These are phyloP conservation scores for Rheum nobile DNA, from an alignment of 148 eudicot genomes.

Conservation along the genomic window DNA sequence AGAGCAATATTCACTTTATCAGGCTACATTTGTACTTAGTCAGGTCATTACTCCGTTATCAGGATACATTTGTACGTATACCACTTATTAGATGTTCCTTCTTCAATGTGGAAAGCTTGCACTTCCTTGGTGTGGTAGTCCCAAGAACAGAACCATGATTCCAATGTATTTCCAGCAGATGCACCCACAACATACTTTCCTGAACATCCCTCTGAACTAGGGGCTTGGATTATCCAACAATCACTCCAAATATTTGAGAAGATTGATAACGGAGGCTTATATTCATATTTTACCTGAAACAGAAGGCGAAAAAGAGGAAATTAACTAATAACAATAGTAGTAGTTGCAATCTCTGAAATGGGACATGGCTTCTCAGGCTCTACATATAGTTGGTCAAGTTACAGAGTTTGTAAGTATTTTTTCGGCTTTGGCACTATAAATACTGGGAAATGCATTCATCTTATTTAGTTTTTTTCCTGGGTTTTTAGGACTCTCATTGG, in stretches of 20 bases:
- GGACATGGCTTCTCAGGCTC: neutral
- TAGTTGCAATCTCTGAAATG: neutral
- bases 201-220: constrained; percentile 73
- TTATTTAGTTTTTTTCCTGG: too few species aligned
- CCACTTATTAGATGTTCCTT: constrained; percentile 27
- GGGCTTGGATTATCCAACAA: constrained; percentile 86
- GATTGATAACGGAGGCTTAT: constrained; percentile 56
- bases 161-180: constrained; percentile 80
- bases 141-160: constrained; percentile 88
- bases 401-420: too few species aligned
- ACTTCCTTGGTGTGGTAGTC: constrained; percentile 69
- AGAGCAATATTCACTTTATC: too few species aligned
- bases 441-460: too few species aligned
- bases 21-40: too few species aligned
- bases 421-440: too few species aligned
- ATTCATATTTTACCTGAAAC: constrained; percentile 69
- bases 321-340: neutral
- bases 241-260: constrained; percentile 74
- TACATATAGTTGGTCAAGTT: too few species aligned
- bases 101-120: constrained; percentile 57
- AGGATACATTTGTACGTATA: too few species aligned
- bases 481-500: too few species aligned
- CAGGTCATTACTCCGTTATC: too few species aligned
- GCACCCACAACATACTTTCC: constrained; percentile 90
- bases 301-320: neutral